Base-by-base conservation (phyloP, 2,329 filamentous ascomycete genomes). In the Claviceps sorghi region DNA sequence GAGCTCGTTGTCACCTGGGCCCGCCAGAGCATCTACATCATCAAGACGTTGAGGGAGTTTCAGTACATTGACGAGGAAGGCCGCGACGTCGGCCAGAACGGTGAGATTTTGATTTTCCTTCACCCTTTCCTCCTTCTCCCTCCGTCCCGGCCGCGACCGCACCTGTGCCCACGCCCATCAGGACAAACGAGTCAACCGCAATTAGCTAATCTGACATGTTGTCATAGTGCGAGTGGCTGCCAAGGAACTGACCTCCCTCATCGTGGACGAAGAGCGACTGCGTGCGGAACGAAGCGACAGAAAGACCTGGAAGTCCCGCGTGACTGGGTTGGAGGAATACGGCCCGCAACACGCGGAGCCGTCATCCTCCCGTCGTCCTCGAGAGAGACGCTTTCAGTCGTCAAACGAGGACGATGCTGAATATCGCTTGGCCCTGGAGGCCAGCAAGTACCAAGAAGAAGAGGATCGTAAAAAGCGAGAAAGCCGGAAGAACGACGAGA, bases 1-100 rank as follows among this genome's bases (percentile, higher is more conserved):
- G 93, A 97, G 70, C 74, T 96, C 58, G 88, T 96, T 36, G 93
- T 98, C 49, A 96, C 91, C 4, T 98, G 93, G 93, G 90, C 90
- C 57, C 85, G 90, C 63, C 94, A 97, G 74, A 97, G 95, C 67
- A 84, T 96, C 59, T 98, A 95, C 70, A 93, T 98, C 69, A 95
- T 98, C 75, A 97, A 96, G 75, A 98, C 93, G 32, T 71, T 98
- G 67, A 85, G 93, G 65, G 93, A 98, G 69, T 98, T 98, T 62
- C 86, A 93, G 65, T 95, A 97, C 67, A 80, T 95, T 50, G 93
- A 98, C 59, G 93, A 98, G 64, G 93, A 98, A 57, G 88, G 90
- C 48, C 81, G 86, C 58, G 93, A 98, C 65, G 93, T 98, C 49
- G 93, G 93, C 52, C 88, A 95, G 64, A 97, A 96, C 71, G 91